phyloP scores from a whole-genome alignment of 176 grass and related monocot genomes.

The Oryza nivara region DNA sequence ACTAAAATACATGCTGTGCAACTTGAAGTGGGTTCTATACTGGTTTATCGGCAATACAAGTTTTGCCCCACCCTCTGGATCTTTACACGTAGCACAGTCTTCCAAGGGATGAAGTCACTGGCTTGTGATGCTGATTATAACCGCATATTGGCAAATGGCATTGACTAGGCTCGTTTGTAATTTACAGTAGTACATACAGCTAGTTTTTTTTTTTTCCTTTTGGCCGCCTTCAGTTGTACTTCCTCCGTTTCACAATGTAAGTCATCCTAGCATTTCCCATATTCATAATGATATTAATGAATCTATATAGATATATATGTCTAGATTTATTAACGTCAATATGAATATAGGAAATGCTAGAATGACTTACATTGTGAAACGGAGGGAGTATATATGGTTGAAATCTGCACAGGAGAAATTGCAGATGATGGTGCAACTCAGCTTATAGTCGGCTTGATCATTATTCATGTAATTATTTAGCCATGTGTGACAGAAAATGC shows the following conservation, averaged over 20 bases:
- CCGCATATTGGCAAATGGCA: not conserved
- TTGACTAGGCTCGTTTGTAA: not conserved
- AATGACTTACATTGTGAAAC: too few species aligned
- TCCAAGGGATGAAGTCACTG: constrained; percentile 2
- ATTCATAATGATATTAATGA: too few species aligned
- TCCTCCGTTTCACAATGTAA: too few species aligned
- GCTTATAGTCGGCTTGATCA: too few species aligned
- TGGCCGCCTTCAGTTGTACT: not conserved
- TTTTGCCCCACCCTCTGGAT: constrained; percentile 59
- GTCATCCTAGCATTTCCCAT: too few species aligned
- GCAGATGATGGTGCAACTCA: too few species aligned
- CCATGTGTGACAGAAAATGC: too few species aligned
- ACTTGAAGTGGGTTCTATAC: constrained; percentile 96
- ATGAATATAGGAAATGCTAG: too few species aligned
- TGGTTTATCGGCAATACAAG: constrained; percentile 93
- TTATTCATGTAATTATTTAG: too few species aligned
- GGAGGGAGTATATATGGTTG: not conserved
- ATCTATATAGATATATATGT: too few species aligned
- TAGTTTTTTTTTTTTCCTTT: not conserved
- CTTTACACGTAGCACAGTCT: constrained; percentile 35
- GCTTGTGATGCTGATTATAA: not conserved
- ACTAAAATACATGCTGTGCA: constrained; percentile 90
- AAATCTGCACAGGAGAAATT: too few species aligned
- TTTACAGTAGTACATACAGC: not conserved
- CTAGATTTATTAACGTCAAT: too few species aligned